These are phyloP conservation scores for Chlorella sp. DNA, from an alignment of 139 green algal genomes.

Conservation along the genomic window DNA sequence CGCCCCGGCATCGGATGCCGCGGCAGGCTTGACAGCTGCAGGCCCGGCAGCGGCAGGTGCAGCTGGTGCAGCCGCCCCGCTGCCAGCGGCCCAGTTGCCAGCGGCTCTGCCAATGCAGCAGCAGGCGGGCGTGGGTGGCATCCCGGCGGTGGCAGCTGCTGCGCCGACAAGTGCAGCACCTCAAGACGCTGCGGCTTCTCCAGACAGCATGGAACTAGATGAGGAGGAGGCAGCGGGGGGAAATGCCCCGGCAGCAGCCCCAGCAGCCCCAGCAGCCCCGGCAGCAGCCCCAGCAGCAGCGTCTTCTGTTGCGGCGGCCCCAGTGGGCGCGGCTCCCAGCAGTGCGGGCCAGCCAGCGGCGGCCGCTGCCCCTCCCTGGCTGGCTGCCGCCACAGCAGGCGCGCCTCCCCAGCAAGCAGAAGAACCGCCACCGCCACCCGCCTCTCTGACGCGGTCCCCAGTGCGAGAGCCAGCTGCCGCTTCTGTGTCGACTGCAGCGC, in stretches of 20 bases:
- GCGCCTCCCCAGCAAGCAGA: background rate
- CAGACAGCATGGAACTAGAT: background rate
- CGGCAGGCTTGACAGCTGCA: too few species aligned
- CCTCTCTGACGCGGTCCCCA: background rate
- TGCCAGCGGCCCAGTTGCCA: background rate
- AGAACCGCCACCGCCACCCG: background rate
- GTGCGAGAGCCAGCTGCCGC: background rate
- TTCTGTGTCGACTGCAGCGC: background rate
- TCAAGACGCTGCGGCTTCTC: background rate
- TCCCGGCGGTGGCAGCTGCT: too few species aligned
- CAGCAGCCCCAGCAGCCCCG: background rate
- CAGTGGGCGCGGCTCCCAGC: too few species aligned
- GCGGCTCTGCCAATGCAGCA: too few species aligned
- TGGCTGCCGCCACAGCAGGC: too few species aligned
- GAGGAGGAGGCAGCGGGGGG: background rate
- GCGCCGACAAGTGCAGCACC: too few species aligned
- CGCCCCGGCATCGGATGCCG: background rate
- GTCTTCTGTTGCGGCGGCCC: too few species aligned
- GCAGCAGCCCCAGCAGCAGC: constrained; percentile 5
- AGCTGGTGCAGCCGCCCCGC: background rate
- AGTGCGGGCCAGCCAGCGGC: background rate
- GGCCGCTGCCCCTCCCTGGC: background rate
- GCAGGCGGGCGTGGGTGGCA: too few species aligned
- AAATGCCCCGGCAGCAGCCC: background rate
- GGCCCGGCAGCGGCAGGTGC: background rate